phyloP scores from a whole-genome alignment of 257 asterid genomes.

The Solanum chaucha region DNA sequence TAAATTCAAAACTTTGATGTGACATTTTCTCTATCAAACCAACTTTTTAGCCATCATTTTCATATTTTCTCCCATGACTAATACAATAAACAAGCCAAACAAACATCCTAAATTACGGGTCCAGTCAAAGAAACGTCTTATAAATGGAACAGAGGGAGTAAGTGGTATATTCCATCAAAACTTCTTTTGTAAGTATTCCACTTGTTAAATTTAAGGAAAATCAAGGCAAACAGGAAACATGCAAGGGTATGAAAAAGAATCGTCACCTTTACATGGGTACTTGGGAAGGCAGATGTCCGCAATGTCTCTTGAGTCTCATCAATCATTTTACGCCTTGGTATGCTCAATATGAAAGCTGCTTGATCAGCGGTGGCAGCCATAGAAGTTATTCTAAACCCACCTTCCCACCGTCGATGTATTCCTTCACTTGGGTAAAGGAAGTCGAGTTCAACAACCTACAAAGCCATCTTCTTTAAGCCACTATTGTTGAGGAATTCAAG shows the following conservation, averaged over 20 bases:
- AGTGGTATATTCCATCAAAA: neutral
- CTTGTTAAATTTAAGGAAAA: neutral
- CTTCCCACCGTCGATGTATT: conserved; percentile 91
- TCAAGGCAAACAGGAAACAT: neutral
- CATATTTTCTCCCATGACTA: neutral
- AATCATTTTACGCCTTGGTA: conserved; percentile 77
- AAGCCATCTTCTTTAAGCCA: neutral
- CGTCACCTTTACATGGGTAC: conserved; percentile 63
- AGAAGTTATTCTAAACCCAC: conserved; percentile 81
- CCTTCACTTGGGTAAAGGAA: conserved; percentile 97
- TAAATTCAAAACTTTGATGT: neutral
- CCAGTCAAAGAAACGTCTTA: neutral
- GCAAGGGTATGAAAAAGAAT: neutral
- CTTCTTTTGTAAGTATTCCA: neutral
- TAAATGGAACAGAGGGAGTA: neutral
- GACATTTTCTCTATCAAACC: neutral
- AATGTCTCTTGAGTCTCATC: conserved; percentile 98
- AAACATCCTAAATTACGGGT: neutral
- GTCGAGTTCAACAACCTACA: conserved; percentile 91
- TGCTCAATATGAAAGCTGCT: conserved; percentile 79
- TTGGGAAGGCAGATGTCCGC: conserved; percentile 91
- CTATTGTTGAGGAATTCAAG: neutral
- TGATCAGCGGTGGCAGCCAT: conserved; percentile 96
- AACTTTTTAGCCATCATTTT: neutral
- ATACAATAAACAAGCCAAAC: neutral